Conservation (phyloP, 140 eudicot genomes). For the Bidens hawaiensis region DNA sequence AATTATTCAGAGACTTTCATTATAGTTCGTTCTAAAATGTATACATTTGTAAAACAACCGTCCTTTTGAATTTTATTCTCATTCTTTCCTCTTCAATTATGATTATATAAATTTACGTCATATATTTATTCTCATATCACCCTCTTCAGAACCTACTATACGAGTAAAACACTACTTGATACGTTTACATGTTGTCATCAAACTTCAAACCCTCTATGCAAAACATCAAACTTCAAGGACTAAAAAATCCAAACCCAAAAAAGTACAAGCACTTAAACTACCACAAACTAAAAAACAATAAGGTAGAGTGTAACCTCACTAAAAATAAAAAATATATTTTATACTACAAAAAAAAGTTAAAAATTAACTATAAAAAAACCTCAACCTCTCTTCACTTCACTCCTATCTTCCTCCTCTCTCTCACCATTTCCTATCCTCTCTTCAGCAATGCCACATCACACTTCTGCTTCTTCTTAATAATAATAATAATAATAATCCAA, state of each 20-base stretch:
- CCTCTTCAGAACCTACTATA: too few relatives aligned
- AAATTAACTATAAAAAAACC: neutral
- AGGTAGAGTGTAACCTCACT: neutral
- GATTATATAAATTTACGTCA: too few relatives aligned
- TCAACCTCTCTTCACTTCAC: neutral
- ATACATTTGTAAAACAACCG: too few relatives aligned
- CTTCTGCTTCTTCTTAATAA: slow-evolving; percentile 19
- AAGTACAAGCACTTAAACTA: neutral
- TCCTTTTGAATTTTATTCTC: too few relatives aligned
- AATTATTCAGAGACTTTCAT: too few relatives aligned
- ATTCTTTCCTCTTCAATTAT: too few relatives aligned
- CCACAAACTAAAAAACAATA: neutral
- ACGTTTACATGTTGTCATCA: too few relatives aligned
- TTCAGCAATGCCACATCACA: slow-evolving; percentile 51
- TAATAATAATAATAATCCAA: slow-evolving; percentile 17
- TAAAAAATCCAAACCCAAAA: neutral
- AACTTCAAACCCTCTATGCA: neutral
- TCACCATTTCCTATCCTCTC: slow-evolving; percentile 36
- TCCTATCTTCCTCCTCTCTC: slow-evolving; percentile 21
- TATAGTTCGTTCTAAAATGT: too few relatives aligned
- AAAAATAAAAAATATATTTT: neutral
- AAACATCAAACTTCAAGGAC: neutral
- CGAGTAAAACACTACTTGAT: too few relatives aligned
- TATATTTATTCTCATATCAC: too few relatives aligned
- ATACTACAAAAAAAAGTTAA: too few relatives aligned